These are phyloP conservation scores for Triticum turgidum DNA, from an alignment of 176 grass and related monocot genomes.

Conservation along the genomic window DNA sequence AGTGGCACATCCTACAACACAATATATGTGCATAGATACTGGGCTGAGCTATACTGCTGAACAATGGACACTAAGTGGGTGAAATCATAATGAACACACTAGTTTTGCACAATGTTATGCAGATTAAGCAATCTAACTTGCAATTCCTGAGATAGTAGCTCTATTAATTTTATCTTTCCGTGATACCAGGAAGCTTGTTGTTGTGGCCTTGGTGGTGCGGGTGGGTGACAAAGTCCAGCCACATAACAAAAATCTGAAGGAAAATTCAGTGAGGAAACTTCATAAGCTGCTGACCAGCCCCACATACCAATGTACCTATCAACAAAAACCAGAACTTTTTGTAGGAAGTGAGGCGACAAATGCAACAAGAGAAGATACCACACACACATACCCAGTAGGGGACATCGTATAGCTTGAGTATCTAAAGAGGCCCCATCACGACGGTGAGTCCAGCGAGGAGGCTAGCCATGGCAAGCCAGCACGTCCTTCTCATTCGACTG, in stretches of 20 bases:
- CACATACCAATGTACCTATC: slow-evolving; percentile 7
- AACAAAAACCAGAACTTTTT: neutral
- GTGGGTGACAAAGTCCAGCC: slow-evolving; percentile 70
- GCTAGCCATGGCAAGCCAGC: slow-evolving; percentile 52
- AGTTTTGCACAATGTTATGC: neutral
- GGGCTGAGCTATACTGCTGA: too few species aligned
- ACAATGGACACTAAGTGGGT: too few species aligned
- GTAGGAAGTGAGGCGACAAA: neutral
- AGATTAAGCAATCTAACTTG: neutral
- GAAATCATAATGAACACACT: neutral
- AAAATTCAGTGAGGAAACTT: neutral
- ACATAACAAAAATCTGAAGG: slow-evolving; percentile 66
- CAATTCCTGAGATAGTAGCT: neutral
- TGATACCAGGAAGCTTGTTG: slow-evolving; percentile 70
- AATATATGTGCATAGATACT: too few species aligned
- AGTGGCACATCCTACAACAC: too few species aligned
- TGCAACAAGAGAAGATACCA: neutral
- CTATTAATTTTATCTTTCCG: slow-evolving; percentile 43
- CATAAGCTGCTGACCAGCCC: neutral
- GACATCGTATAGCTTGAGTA: slow-evolving; percentile 55
- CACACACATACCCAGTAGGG: slow-evolving; percentile 51
- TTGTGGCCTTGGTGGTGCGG: slow-evolving; percentile 65
- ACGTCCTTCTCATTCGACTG: slow-evolving; percentile 46
- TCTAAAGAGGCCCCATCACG: slow-evolving; percentile 45
- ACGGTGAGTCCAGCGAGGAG: slow-evolving; percentile 49